Evolutionary conservation across 2,329 filamentous ascomycete genomes (phyloP).

Genomic region (Aspergillus terreus): DNA sequence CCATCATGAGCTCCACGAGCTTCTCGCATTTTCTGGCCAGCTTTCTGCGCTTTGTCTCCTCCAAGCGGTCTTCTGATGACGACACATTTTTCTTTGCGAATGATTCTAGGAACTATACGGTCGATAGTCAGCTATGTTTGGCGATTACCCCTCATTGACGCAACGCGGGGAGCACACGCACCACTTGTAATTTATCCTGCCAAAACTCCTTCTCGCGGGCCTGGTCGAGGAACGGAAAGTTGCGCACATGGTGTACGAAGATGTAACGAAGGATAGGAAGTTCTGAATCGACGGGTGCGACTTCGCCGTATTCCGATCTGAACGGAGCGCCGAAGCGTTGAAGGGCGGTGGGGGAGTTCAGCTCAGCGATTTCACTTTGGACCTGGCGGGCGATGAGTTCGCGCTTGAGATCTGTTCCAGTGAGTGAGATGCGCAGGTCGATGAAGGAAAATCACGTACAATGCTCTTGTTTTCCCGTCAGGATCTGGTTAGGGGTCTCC

Average conservation of each 20-base stretch:
- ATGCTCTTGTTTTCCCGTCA: conserved; percentile 97
- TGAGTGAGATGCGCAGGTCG: conserved; percentile 5
- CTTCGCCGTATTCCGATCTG: conserved; percentile 85
- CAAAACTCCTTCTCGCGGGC: conserved; percentile 98
- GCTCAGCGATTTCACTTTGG: conserved; percentile 81
- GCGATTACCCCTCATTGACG: not conserved
- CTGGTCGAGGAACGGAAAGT: conserved; percentile 96
- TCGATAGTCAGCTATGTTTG: conserved; percentile 4
- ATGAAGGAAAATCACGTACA: conserved; percentile 54
- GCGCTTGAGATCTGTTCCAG: conserved; percentile 75
- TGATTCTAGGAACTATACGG: conserved; percentile 78
- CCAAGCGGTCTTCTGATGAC: conserved; percentile 89
- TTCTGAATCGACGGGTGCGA: conserved; percentile 89
- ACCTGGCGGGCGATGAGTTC: conserved; percentile 91
- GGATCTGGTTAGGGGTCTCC: conserved; percentile 44
- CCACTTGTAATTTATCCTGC: conserved; percentile 95
- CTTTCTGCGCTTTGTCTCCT: conserved; percentile 93
- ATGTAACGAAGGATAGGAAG: conserved; percentile 92
- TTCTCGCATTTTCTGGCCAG: conserved; percentile 91
- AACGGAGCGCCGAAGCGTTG: conserved; percentile 95
- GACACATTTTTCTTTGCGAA: conserved; percentile 97
- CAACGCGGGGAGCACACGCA: conserved; percentile 47
- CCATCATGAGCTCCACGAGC: conserved; percentile 98
- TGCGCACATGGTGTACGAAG: conserved; percentile 95
- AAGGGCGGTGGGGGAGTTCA: conserved; percentile 90